Evolutionary conservation across 352 stramenopile genomes (phyloP).

Genomic region (Phytophthora sp.): DNA sequence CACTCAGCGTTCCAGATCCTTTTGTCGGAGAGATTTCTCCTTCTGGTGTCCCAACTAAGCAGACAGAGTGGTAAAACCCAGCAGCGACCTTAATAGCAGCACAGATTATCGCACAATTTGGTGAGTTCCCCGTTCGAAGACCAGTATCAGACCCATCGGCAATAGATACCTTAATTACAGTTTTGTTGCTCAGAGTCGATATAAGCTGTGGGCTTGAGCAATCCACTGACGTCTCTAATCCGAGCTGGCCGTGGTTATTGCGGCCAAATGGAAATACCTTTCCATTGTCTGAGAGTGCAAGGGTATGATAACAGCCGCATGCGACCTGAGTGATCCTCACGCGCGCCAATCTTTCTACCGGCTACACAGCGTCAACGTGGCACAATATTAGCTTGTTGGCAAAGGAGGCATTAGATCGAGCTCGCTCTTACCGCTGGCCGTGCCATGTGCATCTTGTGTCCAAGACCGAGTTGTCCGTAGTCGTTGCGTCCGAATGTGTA

Average conservation of each 20-base stretch:
- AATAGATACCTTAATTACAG: constrained; percentile 62
- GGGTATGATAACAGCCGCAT: constrained; percentile 89
- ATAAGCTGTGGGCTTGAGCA: constrained; percentile 80
- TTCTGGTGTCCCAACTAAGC: constrained; percentile 40
- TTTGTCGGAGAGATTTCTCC: constrained; percentile 13
- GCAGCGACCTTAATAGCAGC: constrained; percentile 71
- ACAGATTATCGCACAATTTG: not conserved
- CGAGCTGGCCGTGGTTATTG: constrained; percentile 95
- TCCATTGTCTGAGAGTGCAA: constrained; percentile 81
- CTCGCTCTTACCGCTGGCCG: constrained; percentile 63
- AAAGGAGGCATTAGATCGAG: too few relatives aligned
- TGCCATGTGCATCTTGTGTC: constrained; percentile 75
- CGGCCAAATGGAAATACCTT: constrained; percentile 92
- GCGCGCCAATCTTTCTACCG: constrained; percentile 52
- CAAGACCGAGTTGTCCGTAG: constrained; percentile 93
- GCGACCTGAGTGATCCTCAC: constrained; percentile 74
- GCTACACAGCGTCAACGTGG: constrained; percentile 36
- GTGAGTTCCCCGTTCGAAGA: not conserved
- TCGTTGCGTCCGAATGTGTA: constrained; percentile 93
- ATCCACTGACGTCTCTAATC: constrained; percentile 74
- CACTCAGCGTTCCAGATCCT: constrained; percentile 52
- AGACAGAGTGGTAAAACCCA: constrained; percentile 93
- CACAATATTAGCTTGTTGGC: too few relatives aligned
- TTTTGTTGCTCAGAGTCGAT: constrained; percentile 55
- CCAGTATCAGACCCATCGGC: not conserved